A percentile compares a stretch with the other conserved stretches of the same genome.
phyloP scores from a whole-genome alignment of 148 eudicot genomes.

The Heliamphora exappendiculata region DNA sequence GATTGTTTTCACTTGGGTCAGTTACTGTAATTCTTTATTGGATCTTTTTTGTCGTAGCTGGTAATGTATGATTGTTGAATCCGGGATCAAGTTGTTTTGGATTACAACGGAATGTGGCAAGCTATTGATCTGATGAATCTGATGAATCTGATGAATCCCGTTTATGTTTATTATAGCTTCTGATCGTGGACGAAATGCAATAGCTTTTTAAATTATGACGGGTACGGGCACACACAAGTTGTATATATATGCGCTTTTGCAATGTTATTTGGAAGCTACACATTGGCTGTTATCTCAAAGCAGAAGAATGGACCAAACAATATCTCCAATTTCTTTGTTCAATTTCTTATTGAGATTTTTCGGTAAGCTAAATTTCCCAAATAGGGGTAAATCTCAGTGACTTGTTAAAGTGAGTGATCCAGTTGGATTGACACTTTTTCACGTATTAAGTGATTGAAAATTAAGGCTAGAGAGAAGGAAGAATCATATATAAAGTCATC shows the following conservation, averaged over 20 bases:
- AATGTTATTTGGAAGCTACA: not conserved
- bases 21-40: not conserved
- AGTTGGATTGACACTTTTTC: not conserved
- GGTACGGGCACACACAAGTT: too few species aligned
- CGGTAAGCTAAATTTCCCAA: not conserved
- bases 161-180: not conserved
- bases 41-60: not conserved
- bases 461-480: too few species aligned
- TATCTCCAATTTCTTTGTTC: not conserved
- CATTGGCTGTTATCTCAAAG: not conserved
- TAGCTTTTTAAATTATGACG: not conserved
- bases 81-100: not conserved
- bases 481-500: too few species aligned
- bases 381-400: not conserved
- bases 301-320: not conserved
- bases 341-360: not conserved
- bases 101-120: not conserved
- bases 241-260: not conserved
- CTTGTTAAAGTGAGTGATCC: not conserved
- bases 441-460: too few species aligned
- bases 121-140: not conserved
- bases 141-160: not conserved
- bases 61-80: not conserved
- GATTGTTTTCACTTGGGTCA: not conserved
- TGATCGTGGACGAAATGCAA: too few species aligned